phyloP scores from a whole-genome alignment of 2,329 filamentous ascomycete genomes.

The Aureobasidium sp. region DNA sequence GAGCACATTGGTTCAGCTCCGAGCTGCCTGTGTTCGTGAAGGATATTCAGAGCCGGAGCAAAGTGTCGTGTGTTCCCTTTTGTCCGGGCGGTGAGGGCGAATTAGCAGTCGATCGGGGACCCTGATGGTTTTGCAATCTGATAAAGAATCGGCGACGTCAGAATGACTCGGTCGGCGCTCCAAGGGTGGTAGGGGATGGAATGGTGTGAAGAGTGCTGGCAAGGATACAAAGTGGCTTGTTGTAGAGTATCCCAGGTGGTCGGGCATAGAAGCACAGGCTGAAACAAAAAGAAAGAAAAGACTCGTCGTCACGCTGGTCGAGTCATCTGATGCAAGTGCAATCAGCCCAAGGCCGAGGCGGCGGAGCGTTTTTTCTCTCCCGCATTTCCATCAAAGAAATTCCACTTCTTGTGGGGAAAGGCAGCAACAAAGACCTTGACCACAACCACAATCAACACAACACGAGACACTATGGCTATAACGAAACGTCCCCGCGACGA shows the following conservation, averaged over 20 bases:
- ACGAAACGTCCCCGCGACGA: slow-evolving; percentile 13
- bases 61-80: not conserved
- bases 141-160: slow-evolving; percentile 1
- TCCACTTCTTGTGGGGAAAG: not conserved
- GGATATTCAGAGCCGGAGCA: not conserved
- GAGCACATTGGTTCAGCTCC: slow-evolving; percentile 2
- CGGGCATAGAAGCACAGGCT: not conserved
- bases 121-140: slow-evolving; percentile 11
- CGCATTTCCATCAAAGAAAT: not conserved
- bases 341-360: not conserved
- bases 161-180: not conserved
- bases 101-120: not conserved
- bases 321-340: slow-evolving; percentile 16
- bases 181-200: not conserved
- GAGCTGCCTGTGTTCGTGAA: not conserved
- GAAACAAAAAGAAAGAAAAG: not conserved
- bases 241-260: not conserved
- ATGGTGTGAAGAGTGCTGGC: not conserved
- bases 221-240: too few relatives aligned
- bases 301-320: not conserved
- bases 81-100: not conserved
- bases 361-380: not conserved
- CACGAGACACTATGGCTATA: not conserved
- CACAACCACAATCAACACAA: not conserved
- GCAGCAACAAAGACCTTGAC: not conserved